A percentile compares a stretch with the other conserved stretches of the same genome.
Conservation (phyloP, 345 rosid genomes). For the Linum trigynum region DNA sequence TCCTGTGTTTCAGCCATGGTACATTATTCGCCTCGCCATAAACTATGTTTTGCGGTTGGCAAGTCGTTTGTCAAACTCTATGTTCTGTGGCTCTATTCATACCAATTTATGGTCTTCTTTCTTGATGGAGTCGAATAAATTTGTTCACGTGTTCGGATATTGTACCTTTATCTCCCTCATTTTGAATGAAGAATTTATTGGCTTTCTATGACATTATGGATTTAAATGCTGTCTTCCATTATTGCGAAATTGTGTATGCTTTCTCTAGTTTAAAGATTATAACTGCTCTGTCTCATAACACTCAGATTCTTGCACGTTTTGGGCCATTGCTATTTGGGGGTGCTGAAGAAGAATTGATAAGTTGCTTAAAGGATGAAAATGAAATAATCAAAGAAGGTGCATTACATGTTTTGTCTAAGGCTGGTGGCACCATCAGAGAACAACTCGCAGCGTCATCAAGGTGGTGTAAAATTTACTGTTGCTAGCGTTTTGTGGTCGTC, state of each 20-base stretch:
- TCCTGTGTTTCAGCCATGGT: neutral
- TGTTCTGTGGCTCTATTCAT: neutral
- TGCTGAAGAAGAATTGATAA: slow-evolving; percentile 68
- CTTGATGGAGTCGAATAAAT: neutral
- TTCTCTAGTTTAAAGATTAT: neutral
- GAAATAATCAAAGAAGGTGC: slow-evolving; percentile 83
- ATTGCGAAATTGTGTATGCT: neutral
- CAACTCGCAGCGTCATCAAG: slow-evolving; percentile 73
- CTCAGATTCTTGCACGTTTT: slow-evolving; percentile 78
- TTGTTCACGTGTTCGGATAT: neutral
- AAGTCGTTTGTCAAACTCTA: too few relatives aligned
- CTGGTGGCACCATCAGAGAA: slow-evolving; percentile 93
- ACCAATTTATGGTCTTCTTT: neutral
- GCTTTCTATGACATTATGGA: neutral
- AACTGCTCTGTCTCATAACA: neutral
- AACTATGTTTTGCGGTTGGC: neutral
- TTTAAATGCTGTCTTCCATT: neutral
- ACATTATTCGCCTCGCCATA: neutral
- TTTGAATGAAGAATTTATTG: neutral
- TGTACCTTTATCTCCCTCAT: too few relatives aligned
- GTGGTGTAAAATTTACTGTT: slow-evolving; percentile 30
- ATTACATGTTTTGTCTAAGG: slow-evolving; percentile 85
- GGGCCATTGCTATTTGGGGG: slow-evolving; percentile 75
- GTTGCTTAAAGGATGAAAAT: slow-evolving; percentile 73
- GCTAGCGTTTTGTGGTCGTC: slow-evolving; percentile 8